A percentile compares a stretch with the other conserved stretches of the same genome.
Evolutionary conservation across 495 filamentous ascomycete genomes (phyloP).

Genomic region (Parathielavia hyrcaniae): DNA sequence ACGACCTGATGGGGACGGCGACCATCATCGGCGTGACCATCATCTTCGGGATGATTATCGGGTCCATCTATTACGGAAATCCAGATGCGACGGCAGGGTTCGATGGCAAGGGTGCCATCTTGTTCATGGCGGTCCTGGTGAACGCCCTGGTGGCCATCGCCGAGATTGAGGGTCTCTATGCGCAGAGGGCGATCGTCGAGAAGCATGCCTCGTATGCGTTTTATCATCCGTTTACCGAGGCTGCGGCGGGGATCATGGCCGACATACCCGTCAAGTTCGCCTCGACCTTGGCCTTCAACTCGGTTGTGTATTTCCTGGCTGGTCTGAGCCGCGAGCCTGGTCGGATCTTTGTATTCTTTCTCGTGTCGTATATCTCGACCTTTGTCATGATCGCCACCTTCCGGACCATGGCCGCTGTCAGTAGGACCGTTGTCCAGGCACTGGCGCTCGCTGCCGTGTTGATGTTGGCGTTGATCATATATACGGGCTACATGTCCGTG

Average conservation of each 20-base stretch:
- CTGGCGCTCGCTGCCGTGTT: constrained; percentile 65
- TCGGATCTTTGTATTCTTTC: constrained; percentile 59
- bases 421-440: constrained; percentile 64
- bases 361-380: constrained; percentile 49
- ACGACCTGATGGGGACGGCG: constrained; percentile 31
- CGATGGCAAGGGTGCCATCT: constrained; percentile 18
- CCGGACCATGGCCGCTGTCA: constrained; percentile 60
- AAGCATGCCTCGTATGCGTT: constrained; percentile 63
- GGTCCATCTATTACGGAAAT: constrained; percentile 45
- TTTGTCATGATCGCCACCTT: constrained; percentile 57
- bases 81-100: constrained; percentile 38
- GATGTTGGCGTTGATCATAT: constrained; percentile 66
- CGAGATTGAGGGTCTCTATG: constrained; percentile 57
- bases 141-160: constrained; percentile 45
- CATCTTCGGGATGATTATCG: constrained; percentile 43
- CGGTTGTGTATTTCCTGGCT: constrained; percentile 56
- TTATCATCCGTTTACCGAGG: constrained; percentile 57
- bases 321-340: constrained; percentile 46
- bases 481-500: constrained; percentile 62
- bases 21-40: constrained; percentile 31
- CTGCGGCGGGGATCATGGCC: constrained; percentile 51
- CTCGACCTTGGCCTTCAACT: constrained; percentile 45
- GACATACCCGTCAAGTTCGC: constrained; percentile 55
- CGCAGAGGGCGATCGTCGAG: constrained; percentile 57
- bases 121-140: constrained; percentile 54